A percentile compares a stretch with the other conserved stretches of the same genome.
These are phyloP conservation scores for Metarhizium guizhouense DNA, from an alignment of 2,329 filamentous ascomycete genomes.

Conservation along the genomic window DNA sequence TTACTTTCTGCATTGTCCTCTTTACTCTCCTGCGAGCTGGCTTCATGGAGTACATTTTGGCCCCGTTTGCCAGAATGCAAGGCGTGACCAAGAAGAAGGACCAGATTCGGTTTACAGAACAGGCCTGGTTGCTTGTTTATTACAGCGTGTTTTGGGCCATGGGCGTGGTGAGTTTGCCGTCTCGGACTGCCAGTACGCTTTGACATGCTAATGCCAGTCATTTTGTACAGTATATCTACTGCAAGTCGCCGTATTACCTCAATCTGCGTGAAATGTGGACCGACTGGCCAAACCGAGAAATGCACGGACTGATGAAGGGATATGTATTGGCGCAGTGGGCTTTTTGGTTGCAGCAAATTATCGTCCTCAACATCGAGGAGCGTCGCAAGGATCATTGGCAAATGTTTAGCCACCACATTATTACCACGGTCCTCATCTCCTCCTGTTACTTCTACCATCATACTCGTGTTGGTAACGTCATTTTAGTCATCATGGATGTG, in stretches of 20 bases:
- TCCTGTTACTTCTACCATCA: conserved; percentile 81
- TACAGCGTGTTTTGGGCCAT: conserved; percentile 73
- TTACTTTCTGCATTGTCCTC: conserved; percentile 69
- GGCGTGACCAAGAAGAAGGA: conserved; percentile 73
- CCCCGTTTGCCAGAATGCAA: conserved; percentile 61
- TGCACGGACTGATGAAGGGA: conserved; percentile 70
- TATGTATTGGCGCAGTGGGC: conserved; percentile 87
- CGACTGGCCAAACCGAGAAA: conserved; percentile 71
- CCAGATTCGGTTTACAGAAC: conserved; percentile 79
- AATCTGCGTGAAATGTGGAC: conserved; percentile 75
- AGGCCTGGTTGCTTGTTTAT: conserved; percentile 85
- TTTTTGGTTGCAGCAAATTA: conserved; percentile 90
- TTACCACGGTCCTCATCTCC: conserved; percentile 74
- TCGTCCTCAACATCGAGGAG: conserved; percentile 92
- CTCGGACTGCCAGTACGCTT: background rate
- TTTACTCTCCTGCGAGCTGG: conserved; percentile 81
- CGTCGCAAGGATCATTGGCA: conserved; percentile 90
- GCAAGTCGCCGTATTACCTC: conserved; percentile 68
- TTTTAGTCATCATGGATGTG: conserved; percentile 87
- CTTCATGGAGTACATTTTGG: conserved; percentile 78
- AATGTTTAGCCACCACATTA: conserved; percentile 94
- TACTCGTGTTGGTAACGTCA: conserved; percentile 79
- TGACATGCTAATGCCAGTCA: background rate
- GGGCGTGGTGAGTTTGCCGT: conserved; percentile 59
- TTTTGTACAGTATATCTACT: conserved; percentile 62